phyloP scores from a whole-genome alignment of 768 basidiomycete genomes.

The Boletus subparvulus region DNA sequence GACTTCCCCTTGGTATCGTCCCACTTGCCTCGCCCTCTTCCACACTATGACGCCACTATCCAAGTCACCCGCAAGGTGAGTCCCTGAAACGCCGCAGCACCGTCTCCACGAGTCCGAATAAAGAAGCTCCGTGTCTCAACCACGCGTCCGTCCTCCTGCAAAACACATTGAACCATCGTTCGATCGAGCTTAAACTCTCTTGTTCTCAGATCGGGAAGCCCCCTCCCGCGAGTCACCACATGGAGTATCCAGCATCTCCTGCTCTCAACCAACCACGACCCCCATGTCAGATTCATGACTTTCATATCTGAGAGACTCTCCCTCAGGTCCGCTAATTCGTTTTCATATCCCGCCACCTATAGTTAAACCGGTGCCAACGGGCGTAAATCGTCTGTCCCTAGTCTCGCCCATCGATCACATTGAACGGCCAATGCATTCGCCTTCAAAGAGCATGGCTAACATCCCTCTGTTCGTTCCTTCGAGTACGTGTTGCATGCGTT shows the following conservation, averaged over 20 bases:
- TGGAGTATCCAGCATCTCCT: background rate
- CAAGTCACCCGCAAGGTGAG: slow-evolving; percentile 6
- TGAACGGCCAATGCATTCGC: background rate
- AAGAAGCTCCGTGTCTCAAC: slow-evolving; percentile 8
- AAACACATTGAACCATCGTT: slow-evolving; percentile 15
- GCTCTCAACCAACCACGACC: background rate
- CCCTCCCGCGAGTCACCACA: background rate
- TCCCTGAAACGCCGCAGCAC: slow-evolving; percentile 30
- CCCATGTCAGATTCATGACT: slow-evolving; percentile 2
- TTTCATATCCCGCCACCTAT: slow-evolving; percentile 3
- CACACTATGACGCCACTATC: slow-evolving; percentile 2
- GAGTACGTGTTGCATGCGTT: background rate
- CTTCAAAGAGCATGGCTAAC: slow-evolving; percentile 3
- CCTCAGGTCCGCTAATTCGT: background rate
- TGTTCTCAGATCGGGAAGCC: background rate
- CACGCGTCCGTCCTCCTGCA: slow-evolving; percentile 18
- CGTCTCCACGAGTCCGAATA: slow-evolving; percentile 16
- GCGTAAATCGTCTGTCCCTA: slow-evolving; percentile 9
- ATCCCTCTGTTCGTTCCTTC: background rate
- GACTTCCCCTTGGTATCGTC: background rate
- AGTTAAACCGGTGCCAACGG: slow-evolving; percentile 1
- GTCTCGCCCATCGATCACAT: slow-evolving; percentile 3
- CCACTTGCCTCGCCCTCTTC: background rate
- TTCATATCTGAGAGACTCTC: background rate
- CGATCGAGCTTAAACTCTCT: slow-evolving; percentile 6